A percentile compares a stretch with the other conserved stretches of the same genome.
These are phyloP conservation scores for Eucalyptus cloeziana DNA, from an alignment of 345 rosid species.

Conservation along the genomic window DNA sequence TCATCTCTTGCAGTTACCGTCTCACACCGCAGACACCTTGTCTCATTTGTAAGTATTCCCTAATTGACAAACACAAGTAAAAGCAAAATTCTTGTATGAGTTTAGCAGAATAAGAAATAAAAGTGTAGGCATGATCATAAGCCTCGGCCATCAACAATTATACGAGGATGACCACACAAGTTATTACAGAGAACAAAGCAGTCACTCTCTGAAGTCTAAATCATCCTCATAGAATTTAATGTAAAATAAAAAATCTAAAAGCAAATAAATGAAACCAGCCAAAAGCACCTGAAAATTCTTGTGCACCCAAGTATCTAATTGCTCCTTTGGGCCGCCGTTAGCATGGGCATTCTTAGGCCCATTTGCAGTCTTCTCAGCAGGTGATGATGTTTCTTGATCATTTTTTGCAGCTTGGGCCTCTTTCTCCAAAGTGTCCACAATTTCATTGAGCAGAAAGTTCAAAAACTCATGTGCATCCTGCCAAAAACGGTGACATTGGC, in stretches of 20 bases:
- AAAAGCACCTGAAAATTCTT: constrained; percentile 77
- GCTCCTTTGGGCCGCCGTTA: constrained; percentile 82
- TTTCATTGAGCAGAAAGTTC: constrained; percentile 95
- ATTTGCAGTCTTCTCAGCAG: constrained; percentile 71
- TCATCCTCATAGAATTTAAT: neutral
- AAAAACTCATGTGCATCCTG: constrained; percentile 99
- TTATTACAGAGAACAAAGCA: neutral
- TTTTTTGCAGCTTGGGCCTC: constrained; percentile 76
- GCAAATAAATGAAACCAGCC: neutral
- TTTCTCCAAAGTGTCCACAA: constrained; percentile 96
- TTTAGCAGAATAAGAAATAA: neutral
- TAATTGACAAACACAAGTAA: constrained; percentile 13
- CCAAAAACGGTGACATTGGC: neutral
- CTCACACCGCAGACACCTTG: constrained; percentile 91
- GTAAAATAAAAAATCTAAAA: neutral
- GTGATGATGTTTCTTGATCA: constrained; percentile 64
- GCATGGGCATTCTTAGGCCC: constrained; percentile 49
- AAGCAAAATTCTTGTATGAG: neutral
- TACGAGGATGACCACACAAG: neutral
- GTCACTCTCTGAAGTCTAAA: neutral
- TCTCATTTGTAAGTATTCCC: constrained; percentile 99
- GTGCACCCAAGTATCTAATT: constrained; percentile 96
- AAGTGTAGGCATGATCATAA: neutral
- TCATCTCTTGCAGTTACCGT: constrained; percentile 99
- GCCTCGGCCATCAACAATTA: neutral